Conservation (phyloP, 208 protist species). For the Crithidia brevicula region DNA sequence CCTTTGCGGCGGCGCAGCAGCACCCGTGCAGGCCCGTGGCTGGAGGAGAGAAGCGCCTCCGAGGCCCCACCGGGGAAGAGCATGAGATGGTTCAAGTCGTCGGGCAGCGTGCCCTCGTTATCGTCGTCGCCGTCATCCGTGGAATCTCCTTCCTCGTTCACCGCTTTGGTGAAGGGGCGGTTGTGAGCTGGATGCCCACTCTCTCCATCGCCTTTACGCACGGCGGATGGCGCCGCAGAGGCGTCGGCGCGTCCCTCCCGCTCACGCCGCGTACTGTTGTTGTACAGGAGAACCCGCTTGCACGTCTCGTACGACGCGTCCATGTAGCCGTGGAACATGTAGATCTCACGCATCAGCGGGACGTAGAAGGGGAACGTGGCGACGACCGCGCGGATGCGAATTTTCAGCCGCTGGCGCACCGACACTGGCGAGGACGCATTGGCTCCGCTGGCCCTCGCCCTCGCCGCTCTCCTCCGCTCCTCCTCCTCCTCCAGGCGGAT, state of each 20-base stretch:
- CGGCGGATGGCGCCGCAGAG: background rate
- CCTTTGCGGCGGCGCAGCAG: conserved; percentile 53
- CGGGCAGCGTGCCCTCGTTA: conserved; percentile 10
- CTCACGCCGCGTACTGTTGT: conserved; percentile 33
- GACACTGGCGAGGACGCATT: background rate
- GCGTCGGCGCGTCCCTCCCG: conserved; percentile 1
- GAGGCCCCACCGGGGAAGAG: conserved; percentile 61
- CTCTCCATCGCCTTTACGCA: too few relatives aligned
- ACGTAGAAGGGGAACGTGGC: conserved; percentile 67
- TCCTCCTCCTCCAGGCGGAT: conserved; percentile 8
- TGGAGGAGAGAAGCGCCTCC: conserved; percentile 47
- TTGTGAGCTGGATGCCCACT: too few relatives aligned
- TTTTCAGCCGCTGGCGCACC: conserved; percentile 11
- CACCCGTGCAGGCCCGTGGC: conserved; percentile 39
- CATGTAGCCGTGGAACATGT: conserved; percentile 55
- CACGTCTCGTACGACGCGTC: conserved; percentile 53
- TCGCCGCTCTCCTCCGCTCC: background rate
- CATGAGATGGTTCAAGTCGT: conserved; percentile 43
- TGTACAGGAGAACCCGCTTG: conserved; percentile 37
- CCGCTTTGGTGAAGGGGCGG: too few relatives aligned
- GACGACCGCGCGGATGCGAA: conserved; percentile 49
- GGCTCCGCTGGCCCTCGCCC: background rate
- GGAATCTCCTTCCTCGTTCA: too few relatives aligned
- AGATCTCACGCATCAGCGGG: conserved; percentile 58
- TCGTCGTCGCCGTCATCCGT: conserved; percentile 16